Conservation (phyloP, 441 rosid species). For the Viola pubescens region DNA sequence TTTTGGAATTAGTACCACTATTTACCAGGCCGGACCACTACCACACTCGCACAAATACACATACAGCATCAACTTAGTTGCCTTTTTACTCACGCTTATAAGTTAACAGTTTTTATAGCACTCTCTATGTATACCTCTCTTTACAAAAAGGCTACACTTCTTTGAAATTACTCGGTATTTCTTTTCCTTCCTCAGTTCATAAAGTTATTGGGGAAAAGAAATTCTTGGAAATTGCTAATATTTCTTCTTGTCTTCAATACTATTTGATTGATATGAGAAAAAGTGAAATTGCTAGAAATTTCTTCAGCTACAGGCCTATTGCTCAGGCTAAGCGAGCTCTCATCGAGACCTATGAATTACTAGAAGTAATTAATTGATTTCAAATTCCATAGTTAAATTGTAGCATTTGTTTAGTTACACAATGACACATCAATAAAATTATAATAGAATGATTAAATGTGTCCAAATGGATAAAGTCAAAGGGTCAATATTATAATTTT, state of each 20-base stretch:
- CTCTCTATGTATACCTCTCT: slow-evolving; percentile 18
- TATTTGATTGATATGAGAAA: background rate
- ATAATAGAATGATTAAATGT: too few relatives aligned
- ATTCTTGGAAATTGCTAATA: slow-evolving; percentile 34
- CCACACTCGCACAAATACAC: slow-evolving; percentile 42
- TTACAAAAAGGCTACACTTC: slow-evolving; percentile 28
- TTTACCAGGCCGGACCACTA: slow-evolving; percentile 46
- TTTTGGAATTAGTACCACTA: slow-evolving; percentile 25
- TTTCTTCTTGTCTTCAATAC: background rate
- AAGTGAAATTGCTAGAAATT: background rate
- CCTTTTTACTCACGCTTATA: slow-evolving; percentile 39
- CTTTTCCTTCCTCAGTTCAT: slow-evolving; percentile 19
- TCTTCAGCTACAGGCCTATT: background rate
- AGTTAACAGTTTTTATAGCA: slow-evolving; percentile 14
- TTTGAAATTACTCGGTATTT: slow-evolving; percentile 12
- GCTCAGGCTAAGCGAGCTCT: background rate
- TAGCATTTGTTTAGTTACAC: too few relatives aligned
- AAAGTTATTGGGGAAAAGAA: slow-evolving; percentile 24
- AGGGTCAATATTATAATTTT: too few relatives aligned
- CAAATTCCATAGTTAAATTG: too few relatives aligned
- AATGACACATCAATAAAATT: too few relatives aligned
- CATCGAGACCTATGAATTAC: background rate
- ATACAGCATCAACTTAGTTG: slow-evolving; percentile 31
- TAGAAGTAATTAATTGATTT: too few relatives aligned
- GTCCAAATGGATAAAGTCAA: too few relatives aligned